Base-by-base conservation (phyloP, 257 asterid species). In the Ophiorrhiza pumila region DNA sequence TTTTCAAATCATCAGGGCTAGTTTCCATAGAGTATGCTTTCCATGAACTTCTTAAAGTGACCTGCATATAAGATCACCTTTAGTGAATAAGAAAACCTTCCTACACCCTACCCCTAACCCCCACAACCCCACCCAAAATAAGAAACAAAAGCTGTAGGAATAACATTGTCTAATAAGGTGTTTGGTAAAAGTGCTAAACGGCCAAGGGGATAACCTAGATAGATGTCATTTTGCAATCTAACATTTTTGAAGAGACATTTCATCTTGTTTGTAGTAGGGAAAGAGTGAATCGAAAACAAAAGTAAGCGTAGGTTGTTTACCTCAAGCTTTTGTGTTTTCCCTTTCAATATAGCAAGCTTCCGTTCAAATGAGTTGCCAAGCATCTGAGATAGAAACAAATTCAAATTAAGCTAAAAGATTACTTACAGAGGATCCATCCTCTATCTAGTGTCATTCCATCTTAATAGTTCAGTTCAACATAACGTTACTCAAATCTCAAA, bases 321-420 rank as follows among this genome's bases (percentile, higher is more conserved):
- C 68, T 77, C 80, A 35, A 81, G 66, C 39, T 69, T 74, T 65
- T 60, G 72, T 47, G 79, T 57, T 56, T 81, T 71, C 23, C 85
- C 85, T 58, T 84, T 90, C 60, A 92, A 80, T n/a, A 90, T 69
- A 23, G 96, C 83, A 73, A 92, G 89, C 77, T 87, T 92, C 70
- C 96, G 80, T 84, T 92, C 92, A 77, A 90, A 92, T 31, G 96
- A 90, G 85, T 90, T 85, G 18, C 98, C 98, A 41, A 82, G 92
- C 91, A 92, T 88, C 98, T 92, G 85, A 42, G 47, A 73, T 72
- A 49, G 61, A 34, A 69, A 58, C 27, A 66, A 23, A 25, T 56
- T 39, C 43, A 46, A 50, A 27, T 23, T 7, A 43, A 17, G 46
- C 8, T 39, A 41, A n/a, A n/a, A n/a, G n/a, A n/a, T n/a, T n/a